A percentile compares a stretch with the other conserved stretches of the same genome.
These are phyloP conservation scores for Globisporangium takayamanum DNA, from an alignment of 352 stramenopile species.

Conservation along the genomic window DNA sequence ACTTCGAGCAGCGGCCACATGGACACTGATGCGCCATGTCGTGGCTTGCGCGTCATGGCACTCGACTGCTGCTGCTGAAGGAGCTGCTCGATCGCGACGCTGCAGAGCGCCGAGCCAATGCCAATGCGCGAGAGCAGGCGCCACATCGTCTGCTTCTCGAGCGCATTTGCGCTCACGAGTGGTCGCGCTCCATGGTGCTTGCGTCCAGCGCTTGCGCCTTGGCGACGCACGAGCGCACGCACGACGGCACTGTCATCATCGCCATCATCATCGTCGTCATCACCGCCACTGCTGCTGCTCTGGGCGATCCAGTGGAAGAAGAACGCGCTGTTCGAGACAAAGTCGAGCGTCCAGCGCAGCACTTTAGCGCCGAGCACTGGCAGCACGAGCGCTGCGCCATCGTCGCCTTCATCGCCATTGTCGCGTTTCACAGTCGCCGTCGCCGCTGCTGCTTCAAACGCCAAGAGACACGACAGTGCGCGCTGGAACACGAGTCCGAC, in stretches of 20 bases:
- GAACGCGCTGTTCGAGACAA: conserved; percentile 47
- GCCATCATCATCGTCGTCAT: conserved; percentile 8
- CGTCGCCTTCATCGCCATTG: too few relatives aligned
- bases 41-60: not conserved
- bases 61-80: not conserved
- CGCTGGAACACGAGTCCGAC: conserved; percentile 42
- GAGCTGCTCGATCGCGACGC: conserved; percentile 32
- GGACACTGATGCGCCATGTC: conserved; percentile 7
- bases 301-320: conserved; percentile 57
- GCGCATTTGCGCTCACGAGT: not conserved
- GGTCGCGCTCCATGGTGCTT: not conserved
- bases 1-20: conserved; percentile 51
- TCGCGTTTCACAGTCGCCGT: not conserved
- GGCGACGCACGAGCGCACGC: too few relatives aligned
- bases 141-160: conserved; percentile 24
- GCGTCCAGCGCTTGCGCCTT: not conserved
- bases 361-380: conserved; percentile 7
- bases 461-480: conserved; percentile 35
- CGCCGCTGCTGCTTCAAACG: conserved; percentile 26
- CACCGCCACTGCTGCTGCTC: conserved; percentile 3
- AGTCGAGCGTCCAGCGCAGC: conserved; percentile 27
- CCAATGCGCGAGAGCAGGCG: conserved; percentile 36
- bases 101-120: conserved; percentile 45
- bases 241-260: conserved; percentile 2
- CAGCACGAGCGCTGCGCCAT: not conserved